A percentile compares a stretch with the other conserved stretches of the same genome.
Evolutionary conservation across 345 rosid genomes (phyloP).

Genomic region (Jatropha curcas): DNA sequence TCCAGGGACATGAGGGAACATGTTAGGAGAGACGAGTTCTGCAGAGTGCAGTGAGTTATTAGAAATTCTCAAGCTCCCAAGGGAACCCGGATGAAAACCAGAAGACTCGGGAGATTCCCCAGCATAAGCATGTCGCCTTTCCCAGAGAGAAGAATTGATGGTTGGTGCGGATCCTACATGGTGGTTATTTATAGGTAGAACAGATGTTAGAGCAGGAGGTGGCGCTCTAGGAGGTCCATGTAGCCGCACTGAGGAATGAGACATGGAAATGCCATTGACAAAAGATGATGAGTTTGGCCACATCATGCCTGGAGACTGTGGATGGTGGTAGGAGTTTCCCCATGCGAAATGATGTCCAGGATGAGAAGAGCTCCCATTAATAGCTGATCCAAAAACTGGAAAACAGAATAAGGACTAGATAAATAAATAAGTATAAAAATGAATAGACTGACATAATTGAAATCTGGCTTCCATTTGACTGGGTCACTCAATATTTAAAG

Average conservation of each 20-base stretch:
- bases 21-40: constrained; percentile 41
- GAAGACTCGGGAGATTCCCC: constrained; percentile 79
- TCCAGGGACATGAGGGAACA: constrained; percentile 53
- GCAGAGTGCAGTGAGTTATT: constrained; percentile 37
- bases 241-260: constrained; percentile 55
- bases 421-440: constrained; percentile 3
- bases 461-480: not conserved
- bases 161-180: constrained; percentile 88
- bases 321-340: constrained; percentile 73
- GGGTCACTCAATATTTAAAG: not conserved
- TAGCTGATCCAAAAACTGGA: constrained; percentile 70
- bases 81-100: constrained; percentile 54
- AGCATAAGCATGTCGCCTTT: constrained; percentile 60
- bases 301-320: constrained; percentile 56
- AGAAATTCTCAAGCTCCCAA: constrained; percentile 50
- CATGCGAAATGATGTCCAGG: constrained; percentile 60
- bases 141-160: constrained; percentile 75
- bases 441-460: not conserved
- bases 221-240: constrained; percentile 68
- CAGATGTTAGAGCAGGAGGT: constrained; percentile 54
- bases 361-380: constrained; percentile 61
- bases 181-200: constrained; percentile 61
- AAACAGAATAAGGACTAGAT: constrained; percentile 12
- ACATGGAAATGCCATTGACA: constrained; percentile 50
- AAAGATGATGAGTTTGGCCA: constrained; percentile 90